Conservation (phyloP, 768 basidiomycete species). For the Tricholoma sp. region DNA sequence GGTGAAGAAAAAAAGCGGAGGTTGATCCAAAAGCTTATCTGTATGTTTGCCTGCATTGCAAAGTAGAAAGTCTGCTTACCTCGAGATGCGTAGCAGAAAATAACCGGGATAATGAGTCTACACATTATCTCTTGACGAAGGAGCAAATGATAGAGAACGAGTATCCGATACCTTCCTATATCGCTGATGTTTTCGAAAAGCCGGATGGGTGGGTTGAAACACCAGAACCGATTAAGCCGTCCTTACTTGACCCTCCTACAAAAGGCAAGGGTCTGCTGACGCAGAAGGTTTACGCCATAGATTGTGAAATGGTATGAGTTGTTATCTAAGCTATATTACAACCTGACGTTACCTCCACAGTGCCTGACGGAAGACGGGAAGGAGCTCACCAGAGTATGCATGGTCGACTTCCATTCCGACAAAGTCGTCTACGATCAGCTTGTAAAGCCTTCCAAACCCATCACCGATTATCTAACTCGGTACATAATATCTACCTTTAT, state of each 20-base stretch:
- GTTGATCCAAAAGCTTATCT: slow-evolving; percentile 32
- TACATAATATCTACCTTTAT: slow-evolving; percentile 23
- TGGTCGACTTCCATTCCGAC: slow-evolving; percentile 73
- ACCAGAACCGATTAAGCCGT: slow-evolving; percentile 38
- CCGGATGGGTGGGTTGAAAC: slow-evolving; percentile 80
- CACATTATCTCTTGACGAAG: slow-evolving; percentile 66
- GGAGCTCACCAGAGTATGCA: slow-evolving; percentile 78
- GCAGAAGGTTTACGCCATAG: slow-evolving; percentile 72
- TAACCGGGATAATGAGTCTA: slow-evolving; percentile 56
- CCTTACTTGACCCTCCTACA: slow-evolving; percentile 21
- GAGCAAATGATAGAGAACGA: slow-evolving; percentile 95
- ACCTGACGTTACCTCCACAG: slow-evolving; percentile 31
- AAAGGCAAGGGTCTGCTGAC: slow-evolving; percentile 22
- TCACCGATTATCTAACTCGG: slow-evolving; percentile 91
- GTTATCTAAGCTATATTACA: neutral
- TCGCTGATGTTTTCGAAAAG: slow-evolving; percentile 65
- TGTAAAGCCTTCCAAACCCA: slow-evolving; percentile 81
- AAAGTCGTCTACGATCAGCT: slow-evolving; percentile 82
- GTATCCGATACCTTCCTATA: slow-evolving; percentile 84
- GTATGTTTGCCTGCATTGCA: slow-evolving; percentile 22
- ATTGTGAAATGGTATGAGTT: slow-evolving; percentile 92
- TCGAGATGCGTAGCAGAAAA: slow-evolving; percentile 44
- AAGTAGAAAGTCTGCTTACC: neutral
- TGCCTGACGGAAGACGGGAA: slow-evolving; percentile 88
- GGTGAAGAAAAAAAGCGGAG: slow-evolving; percentile 75